Evolutionary conservation across 768 basidiomycete genomes (phyloP).

Genomic region (Pleurotus cornucopiae): DNA sequence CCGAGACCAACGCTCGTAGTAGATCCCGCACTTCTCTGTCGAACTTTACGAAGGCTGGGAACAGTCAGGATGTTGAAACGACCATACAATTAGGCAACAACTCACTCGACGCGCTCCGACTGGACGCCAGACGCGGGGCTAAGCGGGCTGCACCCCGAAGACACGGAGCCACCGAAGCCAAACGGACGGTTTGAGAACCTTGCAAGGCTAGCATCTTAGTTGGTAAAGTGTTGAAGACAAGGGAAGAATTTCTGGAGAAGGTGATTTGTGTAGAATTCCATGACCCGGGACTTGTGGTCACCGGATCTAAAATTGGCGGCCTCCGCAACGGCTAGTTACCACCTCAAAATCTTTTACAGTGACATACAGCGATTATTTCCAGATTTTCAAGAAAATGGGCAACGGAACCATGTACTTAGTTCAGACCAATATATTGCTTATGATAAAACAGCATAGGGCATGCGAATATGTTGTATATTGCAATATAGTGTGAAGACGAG

Average conservation of each 20-base stretch:
- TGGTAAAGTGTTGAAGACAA: background rate
- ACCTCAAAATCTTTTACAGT: too few species aligned
- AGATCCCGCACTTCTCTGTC: slow-evolving; percentile 11
- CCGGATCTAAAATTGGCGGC: background rate
- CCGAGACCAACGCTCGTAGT: background rate
- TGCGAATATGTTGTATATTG: slow-evolving; percentile 8
- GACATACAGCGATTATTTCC: background rate
- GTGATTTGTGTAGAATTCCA: background rate
- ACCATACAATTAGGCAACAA: too few species aligned
- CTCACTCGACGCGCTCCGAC: slow-evolving; percentile 1
- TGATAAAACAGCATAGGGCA: slow-evolving; percentile 1
- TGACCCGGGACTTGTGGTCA: slow-evolving; percentile 1
- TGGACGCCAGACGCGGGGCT: background rate
- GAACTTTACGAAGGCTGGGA: slow-evolving; percentile 8
- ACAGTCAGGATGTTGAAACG: background rate
- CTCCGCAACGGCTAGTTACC: too few species aligned
- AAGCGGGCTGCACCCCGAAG: background rate
- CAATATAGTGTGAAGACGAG: background rate
- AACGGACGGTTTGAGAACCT: slow-evolving; percentile 1
- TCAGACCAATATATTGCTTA: background rate
- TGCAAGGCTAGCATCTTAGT: background rate
- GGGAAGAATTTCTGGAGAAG: background rate
- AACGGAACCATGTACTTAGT: background rate
- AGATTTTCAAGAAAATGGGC: background rate
- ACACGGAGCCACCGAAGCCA: background rate